Evolutionary conservation across 371 early-diverging fungal genomes (phyloP), one percentile per base, ranked within the genome.

Genomic region (Rhizomucor pusillus): DNA sequence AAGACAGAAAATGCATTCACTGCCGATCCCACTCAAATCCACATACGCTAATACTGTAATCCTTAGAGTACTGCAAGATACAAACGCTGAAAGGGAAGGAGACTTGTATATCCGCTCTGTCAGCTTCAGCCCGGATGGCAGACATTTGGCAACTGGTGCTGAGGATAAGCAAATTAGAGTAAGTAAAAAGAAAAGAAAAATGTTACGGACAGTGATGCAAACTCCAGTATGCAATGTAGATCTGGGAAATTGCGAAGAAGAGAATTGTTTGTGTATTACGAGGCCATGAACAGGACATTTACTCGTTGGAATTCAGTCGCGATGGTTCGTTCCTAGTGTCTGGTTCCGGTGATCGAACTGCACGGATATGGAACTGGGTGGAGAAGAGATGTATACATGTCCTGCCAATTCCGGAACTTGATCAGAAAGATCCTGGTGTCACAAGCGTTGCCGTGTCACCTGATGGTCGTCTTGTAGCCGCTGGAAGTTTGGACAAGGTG

Each of bases 261-360:
- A 63, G 77, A 34, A 86, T 91, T 50, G 78, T 80, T 46, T 79
- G 81, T 59, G 67, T 81, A 2, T 79, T 90, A 60, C 71, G 72
- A 41, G 99, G 99, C 9, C 99, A 99, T 65, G 93, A 91, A 39
- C 92, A 93, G 69, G 98, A 97, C 65, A 96, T 98, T 58, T 97
- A 97, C 65, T 89, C 90, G 23, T 75, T 98, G 58, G 99, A 96
- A 57, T 97, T 94, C 71, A 92, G 94, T 56, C 73, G 88, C 13
- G 94, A 97, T 69, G 97, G 98, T 22, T 77, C 85, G 54, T 83
- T 83, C 36, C 84, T 99, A 44, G 92, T 95, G 7, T 90, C 91
- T 13, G 99, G 98, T 29, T 90, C 91, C 23, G 98, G 98, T 35
- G 99, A 99, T 71, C 83, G 89, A 53, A 95, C 91, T 0, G 88